Evolutionary conservation across 805 yeast genomes (phyloP), one percentile per base, ranked within the genome.

Genomic region (Tetrapisispora phaffii): DNA sequence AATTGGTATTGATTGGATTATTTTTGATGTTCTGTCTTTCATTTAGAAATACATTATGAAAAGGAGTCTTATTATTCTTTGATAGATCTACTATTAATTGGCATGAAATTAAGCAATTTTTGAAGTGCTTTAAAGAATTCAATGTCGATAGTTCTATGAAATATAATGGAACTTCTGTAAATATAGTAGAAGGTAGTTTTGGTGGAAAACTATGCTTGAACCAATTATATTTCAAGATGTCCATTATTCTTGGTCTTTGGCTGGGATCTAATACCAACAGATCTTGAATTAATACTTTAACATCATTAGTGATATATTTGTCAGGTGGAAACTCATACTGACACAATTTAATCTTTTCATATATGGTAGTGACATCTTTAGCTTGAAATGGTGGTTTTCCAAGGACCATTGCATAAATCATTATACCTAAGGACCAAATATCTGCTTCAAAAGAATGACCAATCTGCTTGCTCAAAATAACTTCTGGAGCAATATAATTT

Each of bases 311-410:
- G 34, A 85, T 76, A 24, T 65, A 62, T 54, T 77, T 77, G 46
- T 79, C 82, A 17, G 68, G 70, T 17, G 97, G 98, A 65, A 89
- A 90, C 33, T 67, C 65, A 61, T 79, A 87, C 49, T 87, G 95
- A 47, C 82, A 81, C 47, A 75, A 73, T 64, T 88, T 87, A 62
- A 93, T 93, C 67, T 96, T 77, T 59, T 87, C 94, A 67, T 93
- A 93, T 52, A 93, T 93, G 46, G 82, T 78, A 56, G 87, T 82
- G 39, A 93, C 96, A 62, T 89, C 96, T 59, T 87, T 86, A 32
- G 95, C 86, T 68, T 93, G 99, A 70, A 93, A 93, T 1, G 99
- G 99, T 13, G 99, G 98, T 63, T 87, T 88, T 32, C 97, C 97
- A 47, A 84, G 73, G 42, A 93, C 71, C 66, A 93, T 74, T 8